Base-by-base conservation (phyloP, 192 early-diverging fungal species). In the Coemansia reversa region DNA sequence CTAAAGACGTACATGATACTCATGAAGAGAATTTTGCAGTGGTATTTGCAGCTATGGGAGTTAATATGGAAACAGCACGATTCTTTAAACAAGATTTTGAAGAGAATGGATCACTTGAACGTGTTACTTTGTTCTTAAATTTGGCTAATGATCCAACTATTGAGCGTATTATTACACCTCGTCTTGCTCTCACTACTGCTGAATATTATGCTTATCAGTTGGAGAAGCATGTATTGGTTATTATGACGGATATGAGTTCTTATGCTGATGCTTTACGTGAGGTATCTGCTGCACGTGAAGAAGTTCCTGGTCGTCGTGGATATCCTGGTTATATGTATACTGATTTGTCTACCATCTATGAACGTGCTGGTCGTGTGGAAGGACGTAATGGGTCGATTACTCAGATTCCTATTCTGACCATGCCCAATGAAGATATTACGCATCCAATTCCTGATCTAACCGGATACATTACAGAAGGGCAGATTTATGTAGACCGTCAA, bases 241-340 rank as follows among this genome's bases (percentile, higher is more conserved):
- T 99, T 67, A 84, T 99, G 60, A 99, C 95, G 16, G 97, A 99
- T 70, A 99, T 99, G 97, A 92, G 89, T 86, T 98, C 95, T 32
- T 99, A 99, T 74, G 97, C 97, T 16, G 97, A 99, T 84, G 97
- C 97, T 5, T 85, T 99, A 76, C 95, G 97, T 91, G 97, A 99
- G 72, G 92, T 98, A 47, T 99, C 97, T 63, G 95, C 97, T 65
- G 95, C 95, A 16, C 92, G 97, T 82, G 97, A 99, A 85, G 97
- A 99, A 85, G 97, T 99, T 3, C 97, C 97, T 7, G 97, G 97
- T 75, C 93, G 97, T 76, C 93, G 95, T 77, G 97, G 97, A 68
- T 99, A 99, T 84, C 97, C 97, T 18, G 97, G 97, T 84, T 99
- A 99, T 76, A 99, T 99, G 97, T 99, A 99, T 85, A 99, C 97